Percentiles rank a stretch among this genome's conserved stretches.
phyloP scores from a whole-genome alignment of 2,329 filamentous ascomycete genomes.

The Botrytis medusae region DNA sequence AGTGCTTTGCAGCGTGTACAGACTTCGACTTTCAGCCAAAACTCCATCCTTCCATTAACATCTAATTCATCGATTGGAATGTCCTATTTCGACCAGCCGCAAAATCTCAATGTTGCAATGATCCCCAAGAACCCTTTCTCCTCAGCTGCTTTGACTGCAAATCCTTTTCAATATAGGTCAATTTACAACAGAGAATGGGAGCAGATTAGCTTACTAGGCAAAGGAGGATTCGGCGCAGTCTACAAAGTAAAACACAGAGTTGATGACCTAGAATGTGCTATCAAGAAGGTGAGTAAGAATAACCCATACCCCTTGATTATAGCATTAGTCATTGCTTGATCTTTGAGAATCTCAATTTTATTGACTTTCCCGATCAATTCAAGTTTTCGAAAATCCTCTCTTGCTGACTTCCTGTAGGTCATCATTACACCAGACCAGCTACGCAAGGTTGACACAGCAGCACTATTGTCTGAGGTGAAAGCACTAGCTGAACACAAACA shows the following conservation, averaged over 20 bases:
- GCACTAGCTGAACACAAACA: constrained; percentile 63
- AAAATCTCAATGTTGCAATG: background rate
- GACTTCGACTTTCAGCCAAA: background rate
- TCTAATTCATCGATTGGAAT: constrained; percentile 7
- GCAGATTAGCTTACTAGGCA: constrained; percentile 57
- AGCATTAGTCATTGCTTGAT: background rate
- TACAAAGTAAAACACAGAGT: constrained; percentile 61
- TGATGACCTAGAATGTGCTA: constrained; percentile 61
- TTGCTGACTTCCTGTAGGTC: constrained; percentile 42
- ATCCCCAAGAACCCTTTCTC: constrained; percentile 21
- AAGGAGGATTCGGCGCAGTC: constrained; percentile 65
- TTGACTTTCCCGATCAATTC: background rate
- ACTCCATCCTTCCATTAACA: background rate
- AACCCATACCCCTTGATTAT: background rate
- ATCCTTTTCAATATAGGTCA: constrained; percentile 18
- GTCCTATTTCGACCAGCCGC: constrained; percentile 18
- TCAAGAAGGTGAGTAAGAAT: constrained; percentile 51
- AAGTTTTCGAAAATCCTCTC: background rate
- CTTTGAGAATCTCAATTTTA: background rate
- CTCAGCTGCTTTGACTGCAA: constrained; percentile 13
- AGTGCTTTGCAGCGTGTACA: constrained; percentile 27
- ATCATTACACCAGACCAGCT: constrained; percentile 46
- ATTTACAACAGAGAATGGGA: constrained; percentile 21
- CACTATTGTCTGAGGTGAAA: constrained; percentile 50
- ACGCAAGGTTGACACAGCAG: constrained; percentile 10